phyloP scores from a whole-genome alignment of 306 rosid genomes.

The Quercus cerris region DNA sequence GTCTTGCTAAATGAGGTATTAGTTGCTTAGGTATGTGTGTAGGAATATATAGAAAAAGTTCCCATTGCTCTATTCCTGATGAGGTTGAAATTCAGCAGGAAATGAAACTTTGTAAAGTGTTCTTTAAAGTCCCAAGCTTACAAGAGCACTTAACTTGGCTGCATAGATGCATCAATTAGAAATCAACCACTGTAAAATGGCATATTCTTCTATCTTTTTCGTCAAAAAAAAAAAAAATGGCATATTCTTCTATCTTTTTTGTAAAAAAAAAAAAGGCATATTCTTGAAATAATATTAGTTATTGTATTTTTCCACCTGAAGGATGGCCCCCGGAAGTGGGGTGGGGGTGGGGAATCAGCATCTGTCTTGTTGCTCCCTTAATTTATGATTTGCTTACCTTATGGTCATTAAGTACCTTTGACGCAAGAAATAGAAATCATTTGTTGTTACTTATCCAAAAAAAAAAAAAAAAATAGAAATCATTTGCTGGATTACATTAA shows the following conservation, averaged over 20 bases:
- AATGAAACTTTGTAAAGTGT: not conserved
- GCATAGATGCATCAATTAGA: not conserved
- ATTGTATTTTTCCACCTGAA: not conserved
- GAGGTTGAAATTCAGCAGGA: not conserved
- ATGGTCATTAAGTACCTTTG: not conserved
- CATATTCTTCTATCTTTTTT: too few relatives aligned
- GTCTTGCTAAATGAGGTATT: slow-evolving; percentile 11
- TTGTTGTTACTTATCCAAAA: too few relatives aligned
- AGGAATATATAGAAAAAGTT: not conserved
- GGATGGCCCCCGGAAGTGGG: not conserved
- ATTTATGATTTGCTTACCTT: too few relatives aligned
- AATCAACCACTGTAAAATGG: not conserved
- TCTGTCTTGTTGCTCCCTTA: too few relatives aligned
- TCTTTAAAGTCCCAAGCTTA: not conserved
- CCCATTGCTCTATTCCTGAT: not conserved
- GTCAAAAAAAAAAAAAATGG: too few relatives aligned
- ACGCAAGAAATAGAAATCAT: not conserved
- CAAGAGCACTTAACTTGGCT: not conserved
- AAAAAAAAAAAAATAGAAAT: not conserved
- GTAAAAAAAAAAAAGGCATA: not conserved
- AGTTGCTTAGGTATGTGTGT: not conserved
- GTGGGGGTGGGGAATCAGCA: not conserved
- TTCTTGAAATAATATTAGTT: not conserved
- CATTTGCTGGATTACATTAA: not conserved
- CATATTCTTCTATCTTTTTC: not conserved